Evolutionary conservation across 2,329 filamentous ascomycete species (phyloP), one percentile per base, ranked within the genome.

Genomic region (Fonsecaea multimorphosa): DNA sequence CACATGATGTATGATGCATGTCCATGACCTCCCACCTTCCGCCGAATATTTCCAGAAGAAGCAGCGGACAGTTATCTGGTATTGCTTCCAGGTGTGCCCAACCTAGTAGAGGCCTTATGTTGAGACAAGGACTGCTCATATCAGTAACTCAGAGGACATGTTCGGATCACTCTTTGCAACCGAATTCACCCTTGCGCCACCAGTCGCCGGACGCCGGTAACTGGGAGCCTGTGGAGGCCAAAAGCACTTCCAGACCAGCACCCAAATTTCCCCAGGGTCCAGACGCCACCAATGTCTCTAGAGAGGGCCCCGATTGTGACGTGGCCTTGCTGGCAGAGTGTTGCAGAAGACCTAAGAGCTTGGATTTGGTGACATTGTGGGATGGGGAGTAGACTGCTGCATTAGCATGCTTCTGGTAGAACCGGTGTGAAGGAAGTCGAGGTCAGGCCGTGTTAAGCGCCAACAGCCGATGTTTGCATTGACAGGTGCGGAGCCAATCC

Each of bases 341-440:
- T 14, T 49, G 44, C 44, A 49, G 44, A 49, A 49, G 44, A 49
- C 27, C 44, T 49, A 14, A 24, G 22, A 27, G 44, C 9, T 49
- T 49, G 44, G 44, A 49, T 49, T 49, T 49, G 44, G 27, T 49
- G 22, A 27, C 19, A 49, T 49, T 49, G 44, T 49, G 11, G n/a
- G 44, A 49, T 27, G 44, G 44, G 44, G 11, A 24, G 11, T 14
- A 22, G 19, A 49, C 16, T 22, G 44, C 44, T 49, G 44, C 44
- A 49, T 49, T 49, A 49, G 44, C 44, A 49, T 49, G 19, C 44
- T 6, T 49, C 44, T 49, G 44, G 44, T 12, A 22, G 14, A 16
- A 49, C 44, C 44, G 44, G 44, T 49, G 44, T 14, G 44, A 49
- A 49, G 44, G 38, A 49, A 49, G 16, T 49, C 27, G 44, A 49